Base-by-base conservation (phyloP, 2,329 filamentous ascomycete genomes). In the Pseudocercospora fuligena region DNA sequence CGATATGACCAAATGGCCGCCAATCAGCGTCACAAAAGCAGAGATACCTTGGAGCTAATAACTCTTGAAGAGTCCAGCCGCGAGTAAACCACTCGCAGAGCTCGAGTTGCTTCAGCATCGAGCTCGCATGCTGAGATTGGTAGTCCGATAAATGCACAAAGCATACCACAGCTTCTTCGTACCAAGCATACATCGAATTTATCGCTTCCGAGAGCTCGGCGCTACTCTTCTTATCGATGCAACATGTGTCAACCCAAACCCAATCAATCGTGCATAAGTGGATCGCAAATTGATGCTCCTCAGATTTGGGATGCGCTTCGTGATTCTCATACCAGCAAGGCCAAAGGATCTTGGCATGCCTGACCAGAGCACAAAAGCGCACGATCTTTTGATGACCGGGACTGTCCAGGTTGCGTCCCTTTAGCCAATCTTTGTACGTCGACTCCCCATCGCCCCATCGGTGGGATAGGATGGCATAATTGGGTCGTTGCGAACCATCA, bases 381-480 rank as follows among this genome's bases (percentile, higher is more conserved):
- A 51, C 9, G 47, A 51, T 51, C 19, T 51, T 51, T 23, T 21
- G 14, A 23, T 51, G 21, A 11, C 47, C 47, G 16, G 25, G 4
- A 5, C 33, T 33, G 11, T 23, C 9, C 21, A 25, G 8, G 5
- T 58, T 57, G 7, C 29, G 27, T n/a, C 49, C 21, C 19, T 60
- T 60, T 2, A n/a, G 23, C 21, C 43, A 61, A 14, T 65, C 46
- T 31, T 65, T 21, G 46, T 60, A 65, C 12, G 63, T 54, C 25
- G 19, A 21, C 47, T 65, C 63, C 31, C 61, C n/a, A 1, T 65
- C 51, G 14, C 25, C 31, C 63, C 63, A 65, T 49, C 63, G 57
- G 54, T 65, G 63, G 11, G 57, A 60, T n/a, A 61, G 19, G 25
- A 65, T 61, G 23, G 57, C 61, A 19, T 61, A 59, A 16, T 60